Evolutionary conservation across 768 basidiomycete genomes (phyloP).

Genomic region (Russula virescens): DNA sequence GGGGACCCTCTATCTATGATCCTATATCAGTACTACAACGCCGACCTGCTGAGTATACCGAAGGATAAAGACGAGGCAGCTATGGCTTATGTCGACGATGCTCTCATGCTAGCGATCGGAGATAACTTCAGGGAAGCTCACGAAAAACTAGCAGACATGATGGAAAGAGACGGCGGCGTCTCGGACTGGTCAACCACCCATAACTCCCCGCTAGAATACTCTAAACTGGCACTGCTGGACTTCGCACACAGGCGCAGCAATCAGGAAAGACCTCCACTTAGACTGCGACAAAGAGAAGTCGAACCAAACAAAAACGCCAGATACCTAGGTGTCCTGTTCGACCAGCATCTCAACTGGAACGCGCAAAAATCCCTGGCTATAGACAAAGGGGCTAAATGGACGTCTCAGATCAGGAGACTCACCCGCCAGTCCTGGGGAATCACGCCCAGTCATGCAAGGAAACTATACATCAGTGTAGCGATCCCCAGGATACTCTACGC

Average conservation of each 20-base stretch:
- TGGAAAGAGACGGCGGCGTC: not conserved
- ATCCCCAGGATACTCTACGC: not conserved
- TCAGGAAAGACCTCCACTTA: too few relatives aligned
- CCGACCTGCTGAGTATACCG: not conserved
- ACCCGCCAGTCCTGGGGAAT: not conserved
- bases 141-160: not conserved
- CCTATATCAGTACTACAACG: not conserved
- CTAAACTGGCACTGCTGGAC: not conserved
- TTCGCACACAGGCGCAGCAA: not conserved
- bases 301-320: not conserved
- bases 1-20: not conserved
- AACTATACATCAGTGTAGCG: not conserved
- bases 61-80: not conserved
- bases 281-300: not conserved
- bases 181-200: not conserved
- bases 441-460: not conserved
- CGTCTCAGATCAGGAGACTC: not conserved
- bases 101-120: not conserved
- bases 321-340: not conserved
- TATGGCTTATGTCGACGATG: not conserved
- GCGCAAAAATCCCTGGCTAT: not conserved
- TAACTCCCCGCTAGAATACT: not conserved
- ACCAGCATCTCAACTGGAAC: conserved; percentile 5
- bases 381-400: not conserved
- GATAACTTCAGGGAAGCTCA: not conserved